Percentiles rank a stretch among this genome's conserved stretches.
Conservation (phyloP, 1,284 basidiomycete species). For the Retiboletus flavoniger region DNA sequence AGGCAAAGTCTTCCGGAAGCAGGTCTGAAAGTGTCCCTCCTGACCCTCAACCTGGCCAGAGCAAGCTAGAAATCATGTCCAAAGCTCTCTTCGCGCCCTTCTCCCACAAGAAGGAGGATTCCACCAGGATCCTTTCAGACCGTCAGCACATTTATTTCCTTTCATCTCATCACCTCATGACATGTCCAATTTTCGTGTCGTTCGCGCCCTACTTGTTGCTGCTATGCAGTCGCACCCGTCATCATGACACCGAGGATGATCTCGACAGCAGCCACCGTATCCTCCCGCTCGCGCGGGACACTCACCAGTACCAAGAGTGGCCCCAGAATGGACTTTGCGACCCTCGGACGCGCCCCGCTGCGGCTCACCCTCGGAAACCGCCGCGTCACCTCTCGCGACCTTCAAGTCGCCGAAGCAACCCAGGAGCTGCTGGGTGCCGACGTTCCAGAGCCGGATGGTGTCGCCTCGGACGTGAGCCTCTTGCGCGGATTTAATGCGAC, state of each 20-base stretch:
- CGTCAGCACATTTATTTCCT: conserved; percentile 43
- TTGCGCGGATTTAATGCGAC: conserved; percentile 89
- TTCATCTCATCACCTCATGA: neutral
- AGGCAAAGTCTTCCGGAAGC: conserved; percentile 8
- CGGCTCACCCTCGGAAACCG: conserved; percentile 63
- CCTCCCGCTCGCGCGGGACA: conserved; percentile 48
- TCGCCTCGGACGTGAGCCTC: conserved; percentile 68
- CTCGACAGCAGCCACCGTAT: conserved; percentile 60
- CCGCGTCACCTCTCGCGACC: conserved; percentile 75
- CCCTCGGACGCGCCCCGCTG: conserved; percentile 68
- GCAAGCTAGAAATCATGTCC: conserved; percentile 60
- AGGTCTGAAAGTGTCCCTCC: neutral
- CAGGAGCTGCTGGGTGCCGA: conserved; percentile 72
- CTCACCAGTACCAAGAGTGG: conserved; percentile 37
- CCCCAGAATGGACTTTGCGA: conserved; percentile 63
- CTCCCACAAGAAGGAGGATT: conserved; percentile 62
- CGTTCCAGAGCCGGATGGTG: conserved; percentile 65
- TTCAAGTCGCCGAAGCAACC: conserved; percentile 81
- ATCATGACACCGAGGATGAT: conserved; percentile 88
- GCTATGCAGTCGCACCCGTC: conserved; percentile 74
- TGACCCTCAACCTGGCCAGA: conserved; percentile 8
- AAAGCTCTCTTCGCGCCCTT: conserved; percentile 69
- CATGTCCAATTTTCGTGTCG: neutral
- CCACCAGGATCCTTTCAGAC: conserved; percentile 67
- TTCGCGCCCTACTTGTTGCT: neutral